Conservation (phyloP, 805 yeast genomes). For the Suhomyces sp. region DNA sequence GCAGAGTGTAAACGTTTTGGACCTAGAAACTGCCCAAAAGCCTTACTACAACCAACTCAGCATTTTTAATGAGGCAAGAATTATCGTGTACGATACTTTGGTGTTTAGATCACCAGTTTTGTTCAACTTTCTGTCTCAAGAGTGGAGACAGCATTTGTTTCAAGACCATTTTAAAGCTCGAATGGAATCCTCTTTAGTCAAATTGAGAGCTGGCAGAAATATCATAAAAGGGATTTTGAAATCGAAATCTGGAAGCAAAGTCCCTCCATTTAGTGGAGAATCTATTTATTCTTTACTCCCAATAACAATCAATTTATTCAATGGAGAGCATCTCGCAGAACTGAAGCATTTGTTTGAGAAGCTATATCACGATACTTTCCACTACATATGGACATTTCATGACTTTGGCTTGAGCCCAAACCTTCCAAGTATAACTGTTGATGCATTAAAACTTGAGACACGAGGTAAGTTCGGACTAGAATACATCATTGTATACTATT, state of each 20-base stretch:
- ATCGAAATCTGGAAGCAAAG: neutral
- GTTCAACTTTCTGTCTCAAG: neutral
- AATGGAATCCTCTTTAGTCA: neutral
- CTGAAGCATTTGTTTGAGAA: neutral
- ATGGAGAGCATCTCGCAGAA: neutral
- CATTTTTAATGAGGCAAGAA: neutral
- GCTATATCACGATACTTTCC: neutral
- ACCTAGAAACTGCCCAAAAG: neutral
- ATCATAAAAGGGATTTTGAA: neutral
- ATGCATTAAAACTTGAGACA: neutral
- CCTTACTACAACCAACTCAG: neutral
- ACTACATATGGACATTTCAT: neutral
- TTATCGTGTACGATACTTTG: neutral
- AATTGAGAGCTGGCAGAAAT: neutral
- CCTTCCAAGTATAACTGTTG: neutral
- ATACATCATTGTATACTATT: neutral
- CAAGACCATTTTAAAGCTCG: neutral
- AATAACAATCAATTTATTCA: neutral
- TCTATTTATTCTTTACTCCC: neutral
- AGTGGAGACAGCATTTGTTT: constrained; percentile 26
- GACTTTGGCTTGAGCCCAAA: neutral
- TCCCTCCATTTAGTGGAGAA: neutral
- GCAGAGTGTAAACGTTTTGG: neutral
- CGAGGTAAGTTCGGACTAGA: neutral
- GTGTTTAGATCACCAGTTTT: neutral